phyloP scores from a whole-genome alignment of 768 basidiomycete genomes.

The Tricholoma bakamatsutake region DNA sequence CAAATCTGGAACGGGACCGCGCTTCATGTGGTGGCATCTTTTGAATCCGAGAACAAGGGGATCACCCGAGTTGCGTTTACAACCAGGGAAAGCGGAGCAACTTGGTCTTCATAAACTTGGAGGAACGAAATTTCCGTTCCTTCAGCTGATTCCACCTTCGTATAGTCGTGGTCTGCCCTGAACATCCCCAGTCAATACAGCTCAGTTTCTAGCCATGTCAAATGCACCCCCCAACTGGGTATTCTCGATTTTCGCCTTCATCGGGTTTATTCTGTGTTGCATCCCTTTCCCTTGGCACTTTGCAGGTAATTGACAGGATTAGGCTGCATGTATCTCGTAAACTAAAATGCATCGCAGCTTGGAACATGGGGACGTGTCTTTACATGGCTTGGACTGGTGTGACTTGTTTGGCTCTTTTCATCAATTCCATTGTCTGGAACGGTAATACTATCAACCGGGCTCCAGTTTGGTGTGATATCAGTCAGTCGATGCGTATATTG shows the following conservation, averaged over 20 bases:
- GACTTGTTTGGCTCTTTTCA: conserved; percentile 49
- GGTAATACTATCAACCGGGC: conserved; percentile 48
- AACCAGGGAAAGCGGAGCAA: conserved; percentile 25
- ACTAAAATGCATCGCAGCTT: not conserved
- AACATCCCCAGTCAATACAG: conserved; percentile 10
- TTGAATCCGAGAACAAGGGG: conserved; percentile 33
- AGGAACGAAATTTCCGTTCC: conserved; percentile 13
- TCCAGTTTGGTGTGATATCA: conserved; percentile 63
- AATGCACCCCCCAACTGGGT: conserved; percentile 39
- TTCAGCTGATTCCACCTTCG: conserved; percentile 26
- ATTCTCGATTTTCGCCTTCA: conserved; percentile 46
- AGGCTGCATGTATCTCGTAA: not conserved
- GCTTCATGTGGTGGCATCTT: not conserved
- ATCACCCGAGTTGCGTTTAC: conserved; percentile 35
- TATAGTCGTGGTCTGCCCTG: conserved; percentile 20
- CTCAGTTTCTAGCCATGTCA: conserved; percentile 15
- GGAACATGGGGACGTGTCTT: conserved; percentile 48
- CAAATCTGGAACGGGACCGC: conserved; percentile 12
- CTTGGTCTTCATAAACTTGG: conserved; percentile 32
- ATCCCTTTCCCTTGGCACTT: conserved; percentile 70
- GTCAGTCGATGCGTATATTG: conserved; percentile 21
- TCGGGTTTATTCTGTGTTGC: conserved; percentile 47
- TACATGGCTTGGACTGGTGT: conserved; percentile 66
- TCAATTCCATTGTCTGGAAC: conserved; percentile 71
- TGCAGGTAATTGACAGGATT: conserved; percentile 33